Conservation (phyloP, 2,329 filamentous ascomycete species). For the Aspergillus unguis region DNA sequence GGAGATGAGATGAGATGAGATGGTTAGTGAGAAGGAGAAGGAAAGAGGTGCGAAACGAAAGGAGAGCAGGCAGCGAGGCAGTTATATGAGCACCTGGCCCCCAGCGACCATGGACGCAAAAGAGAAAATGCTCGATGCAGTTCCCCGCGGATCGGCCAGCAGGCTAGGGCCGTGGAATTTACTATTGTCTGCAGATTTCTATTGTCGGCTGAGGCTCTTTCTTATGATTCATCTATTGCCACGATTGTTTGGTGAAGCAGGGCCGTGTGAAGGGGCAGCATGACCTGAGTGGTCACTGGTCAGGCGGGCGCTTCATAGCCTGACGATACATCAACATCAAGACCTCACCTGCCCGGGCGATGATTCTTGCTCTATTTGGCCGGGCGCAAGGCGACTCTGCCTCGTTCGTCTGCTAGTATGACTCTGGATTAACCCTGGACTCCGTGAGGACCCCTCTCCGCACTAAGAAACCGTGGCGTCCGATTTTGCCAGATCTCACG, state of each 20-base stretch:
- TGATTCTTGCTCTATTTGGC: neutral
- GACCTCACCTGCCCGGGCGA: neutral
- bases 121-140: neutral
- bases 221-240: neutral
- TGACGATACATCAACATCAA: neutral
- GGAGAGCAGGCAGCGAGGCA: neutral
- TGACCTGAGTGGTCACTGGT: slow-evolving; percentile 1
- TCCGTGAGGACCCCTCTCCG: too few relatives aligned
- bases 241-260: neutral
- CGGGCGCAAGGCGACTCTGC: neutral
- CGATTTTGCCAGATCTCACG: neutral
- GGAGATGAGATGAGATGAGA: neutral
- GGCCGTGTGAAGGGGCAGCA: slow-evolving; percentile 1
- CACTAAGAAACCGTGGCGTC: neutral
- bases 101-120: neutral
- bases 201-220: neutral
- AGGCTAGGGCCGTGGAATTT: neutral
- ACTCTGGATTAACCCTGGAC: neutral
- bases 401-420: neutral
- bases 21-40: neutral
- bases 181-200: neutral
- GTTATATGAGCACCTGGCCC: neutral
- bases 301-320: neutral
- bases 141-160: neutral
- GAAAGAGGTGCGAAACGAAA: neutral